phyloP scores from a whole-genome alignment of 805 yeast genomes.

The Candida railenensis region DNA sequence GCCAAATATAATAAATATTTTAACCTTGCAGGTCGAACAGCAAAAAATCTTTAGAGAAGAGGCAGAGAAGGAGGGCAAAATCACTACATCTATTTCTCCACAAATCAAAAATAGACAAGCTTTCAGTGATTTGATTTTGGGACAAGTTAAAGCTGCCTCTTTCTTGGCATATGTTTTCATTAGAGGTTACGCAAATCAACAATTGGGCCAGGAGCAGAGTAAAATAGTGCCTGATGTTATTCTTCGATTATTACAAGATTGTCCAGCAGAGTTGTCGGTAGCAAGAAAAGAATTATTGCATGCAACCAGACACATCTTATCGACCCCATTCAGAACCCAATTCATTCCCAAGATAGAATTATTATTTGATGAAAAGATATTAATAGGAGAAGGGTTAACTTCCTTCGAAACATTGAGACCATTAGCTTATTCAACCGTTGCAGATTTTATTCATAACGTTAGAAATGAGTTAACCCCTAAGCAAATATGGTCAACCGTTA shows the following conservation, averaged over 20 bases:
- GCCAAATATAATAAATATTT: conserved; percentile 75
- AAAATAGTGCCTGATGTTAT: conserved; percentile 83
- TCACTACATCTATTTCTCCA: conserved; percentile 71
- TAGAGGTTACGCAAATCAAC: conserved; percentile 73
- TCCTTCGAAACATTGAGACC: conserved; percentile 89
- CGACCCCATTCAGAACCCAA: conserved; percentile 79
- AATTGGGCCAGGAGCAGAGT: conserved; percentile 41
- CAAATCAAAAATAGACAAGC: conserved; percentile 72
- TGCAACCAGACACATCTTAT: conserved; percentile 91
- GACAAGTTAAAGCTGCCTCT: conserved; percentile 95
- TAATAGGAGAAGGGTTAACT: conserved; percentile 91
- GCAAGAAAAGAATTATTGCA: conserved; percentile 92
- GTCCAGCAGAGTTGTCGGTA: conserved; percentile 89
- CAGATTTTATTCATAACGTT: conserved; percentile 92
- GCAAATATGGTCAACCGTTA: conserved; percentile 86
- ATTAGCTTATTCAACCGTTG: conserved; percentile 90
- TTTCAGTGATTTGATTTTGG: conserved; percentile 83
- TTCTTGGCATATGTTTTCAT: conserved; percentile 90
- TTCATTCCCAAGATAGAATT: conserved; percentile 85
- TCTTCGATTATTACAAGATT: conserved; percentile 83
- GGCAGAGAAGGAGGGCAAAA: conserved; percentile 55
- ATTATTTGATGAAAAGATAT: conserved; percentile 79
- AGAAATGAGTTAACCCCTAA: conserved; percentile 77
- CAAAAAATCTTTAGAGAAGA: conserved; percentile 48
- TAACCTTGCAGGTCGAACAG: conserved; percentile 76